Percentiles rank a stretch among this genome's conserved stretches.
These are phyloP conservation scores for Apiotrichum mycotoxinovorans DNA, from an alignment of 1,284 basidiomycete species.

Conservation along the genomic window DNA sequence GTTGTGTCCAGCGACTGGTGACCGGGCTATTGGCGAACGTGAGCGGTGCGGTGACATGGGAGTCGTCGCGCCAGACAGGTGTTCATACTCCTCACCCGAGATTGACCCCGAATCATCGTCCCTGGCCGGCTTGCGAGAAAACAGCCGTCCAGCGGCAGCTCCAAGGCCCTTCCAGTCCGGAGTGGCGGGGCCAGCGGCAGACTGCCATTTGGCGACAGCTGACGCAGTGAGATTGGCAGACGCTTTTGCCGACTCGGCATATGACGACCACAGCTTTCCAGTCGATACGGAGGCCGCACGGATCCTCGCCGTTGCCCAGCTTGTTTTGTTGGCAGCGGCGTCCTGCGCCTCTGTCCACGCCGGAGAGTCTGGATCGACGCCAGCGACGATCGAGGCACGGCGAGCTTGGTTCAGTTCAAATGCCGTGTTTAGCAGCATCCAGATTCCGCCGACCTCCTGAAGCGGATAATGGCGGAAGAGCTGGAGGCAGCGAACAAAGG, in stretches of 20 bases:
- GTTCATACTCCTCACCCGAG: constrained; percentile 19
- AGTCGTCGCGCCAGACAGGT: not conserved
- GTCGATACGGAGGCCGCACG: constrained; percentile 10
- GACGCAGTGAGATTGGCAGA: constrained; percentile 24
- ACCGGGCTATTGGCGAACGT: not conserved
- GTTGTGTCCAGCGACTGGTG: not conserved
- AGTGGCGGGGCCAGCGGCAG: constrained; percentile 2
- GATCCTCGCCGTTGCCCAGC: constrained; percentile 18
- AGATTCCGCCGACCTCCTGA: constrained; percentile 27
- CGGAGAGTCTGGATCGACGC: constrained; percentile 27
- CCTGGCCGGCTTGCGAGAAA: not conserved
- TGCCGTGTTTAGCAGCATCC: constrained; percentile 29
- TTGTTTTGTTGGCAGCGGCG: constrained; percentile 2
- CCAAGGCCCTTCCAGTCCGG: constrained; percentile 21
- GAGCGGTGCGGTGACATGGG: not conserved
- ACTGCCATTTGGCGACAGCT: constrained; percentile 24
- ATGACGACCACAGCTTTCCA: constrained; percentile 18
- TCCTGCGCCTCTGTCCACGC: constrained; percentile 16
- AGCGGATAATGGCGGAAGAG: constrained; percentile 34
- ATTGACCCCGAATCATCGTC: constrained; percentile 17
- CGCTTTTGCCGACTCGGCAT: constrained; percentile 25
- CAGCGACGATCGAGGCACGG: constrained; percentile 21
- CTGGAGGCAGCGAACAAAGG: constrained; percentile 28
- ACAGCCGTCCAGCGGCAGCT: constrained; percentile 12
- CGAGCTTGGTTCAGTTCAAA: constrained; percentile 33